These are phyloP conservation scores for Imleria badia DNA, from an alignment of 768 basidiomycete species.

Conservation along the genomic window DNA sequence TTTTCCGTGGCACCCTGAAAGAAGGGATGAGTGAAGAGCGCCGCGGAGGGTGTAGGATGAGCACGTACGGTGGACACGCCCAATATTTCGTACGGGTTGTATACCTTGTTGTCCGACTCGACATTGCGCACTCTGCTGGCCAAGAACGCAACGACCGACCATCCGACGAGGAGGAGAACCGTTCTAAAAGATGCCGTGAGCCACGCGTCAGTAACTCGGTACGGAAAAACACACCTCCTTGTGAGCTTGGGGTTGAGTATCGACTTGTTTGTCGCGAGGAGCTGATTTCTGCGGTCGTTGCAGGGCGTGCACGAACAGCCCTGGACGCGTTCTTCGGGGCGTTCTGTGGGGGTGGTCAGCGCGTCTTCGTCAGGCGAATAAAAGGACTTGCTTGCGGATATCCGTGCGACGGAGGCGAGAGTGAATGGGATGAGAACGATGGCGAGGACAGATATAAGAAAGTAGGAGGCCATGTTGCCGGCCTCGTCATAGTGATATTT, in stretches of 20 bases:
- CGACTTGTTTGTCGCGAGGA: conserved; percentile 42
- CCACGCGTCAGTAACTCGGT: too few species aligned
- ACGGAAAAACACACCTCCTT: conserved; percentile 42
- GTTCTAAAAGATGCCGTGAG: conserved; percentile 40
- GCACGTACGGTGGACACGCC: conserved; percentile 57
- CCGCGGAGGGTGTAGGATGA: not conserved
- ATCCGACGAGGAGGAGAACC: conserved; percentile 63
- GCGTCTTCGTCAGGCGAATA: not conserved
- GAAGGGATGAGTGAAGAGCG: not conserved
- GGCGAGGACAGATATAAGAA: conserved; percentile 85
- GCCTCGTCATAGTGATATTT: conserved; percentile 85
- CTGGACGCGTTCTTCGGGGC: conserved; percentile 27
- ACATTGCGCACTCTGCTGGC: conserved; percentile 59
- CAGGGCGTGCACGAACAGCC: conserved; percentile 69
- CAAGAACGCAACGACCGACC: conserved; percentile 68
- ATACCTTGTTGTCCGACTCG: conserved; percentile 66
- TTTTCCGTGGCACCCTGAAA: conserved; percentile 70
- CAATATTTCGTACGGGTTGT: conserved; percentile 94
- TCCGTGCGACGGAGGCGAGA: conserved; percentile 43
- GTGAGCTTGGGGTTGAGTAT: conserved; percentile 48
- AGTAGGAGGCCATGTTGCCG: conserved; percentile 87
- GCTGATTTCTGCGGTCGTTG: conserved; percentile 48
- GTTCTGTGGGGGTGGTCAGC: conserved; percentile 31
- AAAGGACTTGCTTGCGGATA: conserved; percentile 44
- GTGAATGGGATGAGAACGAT: conserved; percentile 82